Evolutionary conservation across 2,329 filamentous ascomycete genomes (phyloP), one percentile per base, ranked within the genome.

Genomic region (Fusarium sp.): DNA sequence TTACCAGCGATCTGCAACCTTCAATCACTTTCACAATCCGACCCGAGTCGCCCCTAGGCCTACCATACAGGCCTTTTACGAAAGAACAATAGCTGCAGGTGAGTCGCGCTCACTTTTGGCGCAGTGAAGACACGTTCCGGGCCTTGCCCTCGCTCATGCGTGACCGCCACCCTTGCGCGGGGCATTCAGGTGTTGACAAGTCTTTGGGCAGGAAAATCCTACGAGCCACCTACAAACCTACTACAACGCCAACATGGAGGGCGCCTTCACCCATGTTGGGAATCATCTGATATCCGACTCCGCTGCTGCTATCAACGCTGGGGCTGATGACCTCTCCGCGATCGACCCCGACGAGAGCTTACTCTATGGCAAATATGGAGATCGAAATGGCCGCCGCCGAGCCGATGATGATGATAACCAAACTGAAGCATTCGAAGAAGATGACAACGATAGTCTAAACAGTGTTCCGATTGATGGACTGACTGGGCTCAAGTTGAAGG

Each of bases 371-470:
- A 83, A 89, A 80, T 82, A 84, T 81, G 79, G 85, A 76, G 79
- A 87, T 55, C 80, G 82, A 57, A 80, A 80, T 59, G 82, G 84
- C 49, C 81, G 90, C 67, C 87, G 92, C 68, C 85, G 89, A 73
- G 88, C 90, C 71, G 93, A 93, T 71, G 91, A 96, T 72, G 93
- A 97, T 66, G 93, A 97, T 72, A 94, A 96, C 68, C 90, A 91
- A 71, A 92, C 90, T 36, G 92, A 96, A 70, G 85, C 84, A 43
- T 89, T 90, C 69, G 91, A 93, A 65, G 91, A 95, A 63, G 93
- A 97, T 62, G 91, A 96, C 57, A 83, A 82, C 59, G 86, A 88
- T 74, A 89, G 85, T 69, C 71, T 96, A 73, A 89, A 90, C 38
- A 97, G 93, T 73, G 88, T 91, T 67, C 88, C 92, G 9, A 85